These are phyloP conservation scores for Shiraia bambusicola DNA, from an alignment of 2,329 filamentous ascomycete genomes.

Conservation along the genomic window DNA sequence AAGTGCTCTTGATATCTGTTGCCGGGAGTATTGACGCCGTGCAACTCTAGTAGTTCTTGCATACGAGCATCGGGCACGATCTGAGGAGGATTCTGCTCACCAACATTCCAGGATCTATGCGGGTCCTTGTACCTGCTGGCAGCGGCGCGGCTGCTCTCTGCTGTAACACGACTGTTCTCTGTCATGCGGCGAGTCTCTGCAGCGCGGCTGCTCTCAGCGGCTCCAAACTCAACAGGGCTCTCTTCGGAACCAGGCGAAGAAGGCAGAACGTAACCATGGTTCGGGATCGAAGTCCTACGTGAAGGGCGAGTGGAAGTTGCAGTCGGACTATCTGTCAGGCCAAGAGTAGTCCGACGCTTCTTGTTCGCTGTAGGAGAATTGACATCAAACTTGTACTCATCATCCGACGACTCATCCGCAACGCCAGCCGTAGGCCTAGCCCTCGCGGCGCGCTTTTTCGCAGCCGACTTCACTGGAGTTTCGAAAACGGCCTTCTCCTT, in stretches of 20 bases:
- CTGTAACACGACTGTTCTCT: too few relatives aligned
- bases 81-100: too few relatives aligned
- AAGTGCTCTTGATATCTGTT: conserved; percentile 16
- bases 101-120: too few relatives aligned
- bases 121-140: too few relatives aligned
- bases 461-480: background rate
- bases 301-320: conserved; percentile 7
- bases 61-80: background rate
- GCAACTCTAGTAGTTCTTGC: conserved; percentile 1
- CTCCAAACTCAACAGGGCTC: too few relatives aligned
- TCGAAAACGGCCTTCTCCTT: background rate
- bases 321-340: conserved; percentile 9
- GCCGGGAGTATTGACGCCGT: conserved; percentile 4
- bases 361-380: conserved; percentile 12
- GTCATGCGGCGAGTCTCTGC: background rate
- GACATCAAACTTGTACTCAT: conserved; percentile 8
- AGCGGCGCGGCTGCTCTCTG: too few relatives aligned
- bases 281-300: background rate
- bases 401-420: conserved; percentile 8
- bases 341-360: conserved; percentile 9
- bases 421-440: background rate
- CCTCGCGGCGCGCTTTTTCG: conserved; percentile 8
- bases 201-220: background rate
- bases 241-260: background rate
- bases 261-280: background rate